These are phyloP conservation scores for Vitis hybrid DNA, from an alignment of 177 flowering plant genomes.

Conservation along the genomic window DNA sequence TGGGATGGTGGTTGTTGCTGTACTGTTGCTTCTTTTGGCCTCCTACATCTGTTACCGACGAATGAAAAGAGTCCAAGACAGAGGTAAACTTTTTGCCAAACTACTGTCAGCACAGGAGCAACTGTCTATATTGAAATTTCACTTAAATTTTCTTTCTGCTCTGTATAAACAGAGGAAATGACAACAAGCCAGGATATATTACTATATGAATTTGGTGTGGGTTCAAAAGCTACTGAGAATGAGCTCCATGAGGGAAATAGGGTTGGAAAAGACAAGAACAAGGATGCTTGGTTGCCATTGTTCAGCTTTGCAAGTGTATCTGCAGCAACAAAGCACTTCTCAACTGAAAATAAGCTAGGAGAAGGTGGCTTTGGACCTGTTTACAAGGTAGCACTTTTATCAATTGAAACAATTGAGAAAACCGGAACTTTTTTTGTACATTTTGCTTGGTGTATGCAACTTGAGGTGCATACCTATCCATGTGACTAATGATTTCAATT, in stretches of 20 bases:
- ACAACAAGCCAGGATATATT: constrained; percentile 14
- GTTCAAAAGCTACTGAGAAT: neutral
- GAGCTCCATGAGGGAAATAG: neutral
- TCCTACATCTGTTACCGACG: neutral
- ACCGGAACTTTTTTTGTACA: too few species aligned
- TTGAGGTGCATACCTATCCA: too few species aligned
- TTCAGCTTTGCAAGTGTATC: neutral
- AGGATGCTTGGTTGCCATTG: neutral
- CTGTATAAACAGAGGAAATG: neutral
- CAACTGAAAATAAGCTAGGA: constrained; percentile 32
- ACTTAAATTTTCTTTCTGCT: too few species aligned
- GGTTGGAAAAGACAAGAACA: neutral
- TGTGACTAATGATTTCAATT: too few species aligned
- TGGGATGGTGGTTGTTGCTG: constrained; percentile 2
- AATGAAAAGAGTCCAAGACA: constrained; percentile 1
- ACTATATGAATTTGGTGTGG: constrained; percentile 6
- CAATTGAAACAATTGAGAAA: too few species aligned
- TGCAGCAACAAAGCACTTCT: too few species aligned
- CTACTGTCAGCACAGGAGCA: neutral
- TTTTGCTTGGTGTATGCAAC: too few species aligned
- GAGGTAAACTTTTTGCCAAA: neutral
- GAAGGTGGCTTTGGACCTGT: constrained; percentile 52
- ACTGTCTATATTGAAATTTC: neutral
- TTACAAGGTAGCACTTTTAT: constrained; percentile 22
- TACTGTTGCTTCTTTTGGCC: constrained; percentile 4